These are phyloP conservation scores for Puccinia polysora DNA, from an alignment of 1,284 basidiomycete species.

Conservation along the genomic window DNA sequence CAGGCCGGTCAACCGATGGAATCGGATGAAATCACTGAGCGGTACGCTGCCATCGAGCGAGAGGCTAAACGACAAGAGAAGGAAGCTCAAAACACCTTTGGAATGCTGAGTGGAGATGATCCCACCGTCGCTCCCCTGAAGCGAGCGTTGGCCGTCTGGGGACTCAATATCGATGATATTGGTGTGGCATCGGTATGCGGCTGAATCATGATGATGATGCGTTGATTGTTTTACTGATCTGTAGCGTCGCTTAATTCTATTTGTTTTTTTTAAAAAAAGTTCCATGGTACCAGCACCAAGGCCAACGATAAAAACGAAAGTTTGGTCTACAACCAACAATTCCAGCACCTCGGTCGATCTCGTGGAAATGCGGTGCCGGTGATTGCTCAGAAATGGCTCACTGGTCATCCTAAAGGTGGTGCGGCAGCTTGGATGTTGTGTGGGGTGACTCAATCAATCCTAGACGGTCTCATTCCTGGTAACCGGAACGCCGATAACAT, in stretches of 20 bases:
- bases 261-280: constrained; percentile 61
- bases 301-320: constrained; percentile 99
- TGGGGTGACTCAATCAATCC: constrained; percentile 81
- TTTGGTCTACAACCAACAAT: constrained; percentile 90
- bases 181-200: constrained; percentile 55
- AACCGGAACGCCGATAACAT: constrained; percentile 90
- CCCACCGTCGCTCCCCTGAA: constrained; percentile 81
- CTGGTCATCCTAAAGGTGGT: constrained; percentile 85
- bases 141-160: constrained; percentile 92
- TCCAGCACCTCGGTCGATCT: constrained; percentile 78
- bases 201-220: constrained; percentile 45
- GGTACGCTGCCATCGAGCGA: constrained; percentile 75
- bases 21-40: constrained; percentile 66
- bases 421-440: constrained; percentile 97
- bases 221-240: neutral
- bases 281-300: constrained; percentile 90
- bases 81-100: constrained; percentile 79
- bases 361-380: constrained; percentile 91
- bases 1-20: constrained; percentile 60
- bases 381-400: constrained; percentile 93
- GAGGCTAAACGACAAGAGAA: constrained; percentile 87
- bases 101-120: constrained; percentile 86
- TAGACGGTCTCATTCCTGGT: constrained; percentile 84
- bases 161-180: constrained; percentile 84
- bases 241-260: constrained; percentile 53